Conservation (phyloP, 495 filamentous ascomycete genomes). For the Xylaria flabelliformis region DNA sequence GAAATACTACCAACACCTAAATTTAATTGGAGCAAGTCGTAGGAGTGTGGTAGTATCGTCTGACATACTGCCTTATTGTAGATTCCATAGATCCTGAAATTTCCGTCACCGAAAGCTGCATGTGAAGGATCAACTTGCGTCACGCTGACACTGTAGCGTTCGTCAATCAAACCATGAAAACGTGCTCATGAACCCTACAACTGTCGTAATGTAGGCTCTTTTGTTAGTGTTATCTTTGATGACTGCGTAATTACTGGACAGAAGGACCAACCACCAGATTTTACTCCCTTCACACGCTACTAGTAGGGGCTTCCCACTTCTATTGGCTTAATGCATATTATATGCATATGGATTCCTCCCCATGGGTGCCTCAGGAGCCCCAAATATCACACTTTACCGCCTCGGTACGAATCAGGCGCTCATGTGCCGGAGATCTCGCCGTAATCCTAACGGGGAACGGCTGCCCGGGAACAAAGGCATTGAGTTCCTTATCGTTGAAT, state of each 20-base stretch:
- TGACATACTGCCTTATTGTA: not conserved
- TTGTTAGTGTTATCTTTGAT: too few species aligned
- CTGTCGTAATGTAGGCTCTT: too few species aligned
- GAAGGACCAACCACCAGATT: too few species aligned
- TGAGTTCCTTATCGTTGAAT: slow-evolving; percentile 33
- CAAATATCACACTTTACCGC: slow-evolving; percentile 13
- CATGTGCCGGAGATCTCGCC: slow-evolving; percentile 36
- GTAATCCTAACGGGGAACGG: slow-evolving; percentile 41
- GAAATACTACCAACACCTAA: too few species aligned
- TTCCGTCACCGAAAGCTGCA: not conserved
- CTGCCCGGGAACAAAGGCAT: slow-evolving; percentile 35
- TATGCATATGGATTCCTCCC: too few species aligned
- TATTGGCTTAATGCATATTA: not conserved
- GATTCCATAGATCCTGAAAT: too few species aligned
- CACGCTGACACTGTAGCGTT: not conserved
- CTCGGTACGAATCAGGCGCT: slow-evolving; percentile 31
- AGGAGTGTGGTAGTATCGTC: not conserved
- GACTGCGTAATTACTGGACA: too few species aligned
- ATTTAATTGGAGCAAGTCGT: too few species aligned
- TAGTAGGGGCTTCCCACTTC: not conserved
- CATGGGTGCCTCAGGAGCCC: not conserved
- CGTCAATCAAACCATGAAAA: too few species aligned
- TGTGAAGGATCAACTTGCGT: not conserved
- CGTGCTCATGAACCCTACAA: too few species aligned
- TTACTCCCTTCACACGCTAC: too few species aligned